Conservation (phyloP, 108 stramenopile species). For the Nannochloropsis salina region DNA sequence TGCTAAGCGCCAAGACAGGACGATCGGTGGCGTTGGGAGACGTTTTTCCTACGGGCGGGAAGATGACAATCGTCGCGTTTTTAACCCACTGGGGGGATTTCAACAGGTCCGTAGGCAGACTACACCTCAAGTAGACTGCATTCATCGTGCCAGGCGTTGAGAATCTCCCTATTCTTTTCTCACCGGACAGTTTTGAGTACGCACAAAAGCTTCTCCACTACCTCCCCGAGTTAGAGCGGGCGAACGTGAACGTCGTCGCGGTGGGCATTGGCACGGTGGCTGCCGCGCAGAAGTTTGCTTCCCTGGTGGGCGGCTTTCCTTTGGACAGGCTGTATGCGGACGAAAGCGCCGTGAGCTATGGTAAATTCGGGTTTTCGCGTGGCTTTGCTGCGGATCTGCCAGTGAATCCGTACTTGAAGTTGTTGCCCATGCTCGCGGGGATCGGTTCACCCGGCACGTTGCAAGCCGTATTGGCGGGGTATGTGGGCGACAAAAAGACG, state of each 20-base stretch:
- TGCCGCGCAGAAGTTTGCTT: slow-evolving; percentile 39
- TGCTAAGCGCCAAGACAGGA: slow-evolving; percentile 33
- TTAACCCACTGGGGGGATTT: slow-evolving; percentile 46
- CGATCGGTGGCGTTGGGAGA: slow-evolving; percentile 21
- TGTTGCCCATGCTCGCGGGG: slow-evolving; percentile 49
- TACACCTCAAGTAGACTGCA: too few relatives aligned
- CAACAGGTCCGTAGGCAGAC: slow-evolving; percentile 26
- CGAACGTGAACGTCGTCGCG: slow-evolving; percentile 38
- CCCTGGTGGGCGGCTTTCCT: slow-evolving; percentile 38
- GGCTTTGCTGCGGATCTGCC: slow-evolving; percentile 40
- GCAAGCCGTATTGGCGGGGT: slow-evolving; percentile 45
- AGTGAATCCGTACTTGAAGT: slow-evolving; percentile 42
- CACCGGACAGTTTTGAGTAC: slow-evolving; percentile 28
- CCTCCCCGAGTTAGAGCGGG: slow-evolving; percentile 40
- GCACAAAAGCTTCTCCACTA: slow-evolving; percentile 50
- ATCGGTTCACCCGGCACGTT: slow-evolving; percentile 49
- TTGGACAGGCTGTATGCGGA: slow-evolving; percentile 30
- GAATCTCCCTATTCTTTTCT: neutral
- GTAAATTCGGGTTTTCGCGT: slow-evolving; percentile 35
- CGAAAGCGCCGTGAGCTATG: slow-evolving; percentile 35
- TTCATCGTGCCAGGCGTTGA: too few relatives aligned
- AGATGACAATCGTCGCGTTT: slow-evolving; percentile 49
- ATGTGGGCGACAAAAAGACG: slow-evolving; percentile 28
- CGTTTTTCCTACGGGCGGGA: slow-evolving; percentile 30
- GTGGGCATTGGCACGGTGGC: slow-evolving; percentile 42